phyloP scores from a whole-genome alignment of 164 flowering plant species.

The Sextonia rubra region DNA sequence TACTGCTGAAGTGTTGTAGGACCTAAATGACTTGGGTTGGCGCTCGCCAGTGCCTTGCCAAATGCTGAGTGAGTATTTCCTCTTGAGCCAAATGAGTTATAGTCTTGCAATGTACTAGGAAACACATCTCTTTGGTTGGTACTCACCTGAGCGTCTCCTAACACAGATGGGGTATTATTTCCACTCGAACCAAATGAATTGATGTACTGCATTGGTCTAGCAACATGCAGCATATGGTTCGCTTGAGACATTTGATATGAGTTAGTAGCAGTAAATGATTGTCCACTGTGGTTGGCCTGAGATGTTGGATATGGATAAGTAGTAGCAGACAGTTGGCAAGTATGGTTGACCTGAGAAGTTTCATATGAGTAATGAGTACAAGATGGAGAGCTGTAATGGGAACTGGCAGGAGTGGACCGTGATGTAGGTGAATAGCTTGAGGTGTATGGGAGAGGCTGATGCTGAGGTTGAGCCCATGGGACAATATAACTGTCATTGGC shows the following conservation, averaged over 20 bases:
- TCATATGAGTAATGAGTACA: slow-evolving; percentile 17
- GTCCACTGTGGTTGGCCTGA: slow-evolving; percentile 17
- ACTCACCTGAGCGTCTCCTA: slow-evolving; percentile 10
- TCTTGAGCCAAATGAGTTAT: slow-evolving; percentile 36
- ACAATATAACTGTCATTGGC: slow-evolving; percentile 54
- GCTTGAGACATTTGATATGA: slow-evolving; percentile 19
- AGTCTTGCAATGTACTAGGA: slow-evolving; percentile 34
- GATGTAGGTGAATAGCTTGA: slow-evolving; percentile 78
- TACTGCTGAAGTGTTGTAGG: slow-evolving; percentile 7
- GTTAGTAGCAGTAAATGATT: slow-evolving; percentile 14
- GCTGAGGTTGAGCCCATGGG: slow-evolving; percentile 69
- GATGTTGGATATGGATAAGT: slow-evolving; percentile 18
- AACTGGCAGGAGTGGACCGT: slow-evolving; percentile 67
- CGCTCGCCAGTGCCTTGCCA: slow-evolving; percentile 16
- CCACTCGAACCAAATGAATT: slow-evolving; percentile 39
- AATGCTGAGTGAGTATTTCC: slow-evolving; percentile 16
- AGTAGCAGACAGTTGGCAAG: slow-evolving; percentile 12
- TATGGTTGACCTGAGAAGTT: slow-evolving; percentile 17
- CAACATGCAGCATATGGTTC: slow-evolving; percentile 18
- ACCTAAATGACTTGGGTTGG: slow-evolving; percentile 19
- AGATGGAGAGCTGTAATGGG: slow-evolving; percentile 23
- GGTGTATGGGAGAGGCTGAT: slow-evolving; percentile 27
- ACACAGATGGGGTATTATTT: slow-evolving; percentile 11
- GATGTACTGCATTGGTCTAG: slow-evolving; percentile 35
- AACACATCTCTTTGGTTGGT: not conserved